phyloP scores from a whole-genome alignment of 2,329 filamentous ascomycete species.

The Cytospora chrysosperma region DNA sequence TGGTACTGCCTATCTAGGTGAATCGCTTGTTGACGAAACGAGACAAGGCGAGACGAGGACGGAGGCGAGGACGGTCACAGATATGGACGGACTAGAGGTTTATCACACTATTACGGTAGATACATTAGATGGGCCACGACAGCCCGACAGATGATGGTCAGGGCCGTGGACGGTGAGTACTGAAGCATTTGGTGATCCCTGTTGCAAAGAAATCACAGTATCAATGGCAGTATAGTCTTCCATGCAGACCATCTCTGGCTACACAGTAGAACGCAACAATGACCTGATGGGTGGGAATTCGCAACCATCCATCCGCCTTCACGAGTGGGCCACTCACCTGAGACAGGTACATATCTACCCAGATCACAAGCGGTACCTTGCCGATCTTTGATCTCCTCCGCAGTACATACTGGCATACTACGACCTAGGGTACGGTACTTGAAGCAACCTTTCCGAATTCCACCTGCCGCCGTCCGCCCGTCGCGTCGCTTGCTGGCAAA shows the following conservation, averaged over 20 bases:
- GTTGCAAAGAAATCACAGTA: not conserved
- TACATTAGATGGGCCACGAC: not conserved
- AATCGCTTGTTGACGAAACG: slow-evolving; percentile 15
- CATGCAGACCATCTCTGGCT: not conserved
- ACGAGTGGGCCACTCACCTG: not conserved
- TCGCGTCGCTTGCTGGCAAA: not conserved
- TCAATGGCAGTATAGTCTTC: not conserved
- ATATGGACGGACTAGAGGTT: not conserved
- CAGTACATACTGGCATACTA: not conserved
- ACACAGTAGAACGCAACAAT: not conserved
- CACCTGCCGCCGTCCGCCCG: not conserved
- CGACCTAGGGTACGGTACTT: too few relatives aligned
- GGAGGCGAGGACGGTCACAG: not conserved
- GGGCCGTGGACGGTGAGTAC: not conserved
- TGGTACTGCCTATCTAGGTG: not conserved
- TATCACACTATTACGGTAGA: too few relatives aligned
- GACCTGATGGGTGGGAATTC: slow-evolving; percentile 6
- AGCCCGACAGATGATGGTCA: not conserved
- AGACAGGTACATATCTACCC: slow-evolving; percentile 5
- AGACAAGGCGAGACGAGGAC: not conserved
- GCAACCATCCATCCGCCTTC: not conserved
- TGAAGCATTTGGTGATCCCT: not conserved
- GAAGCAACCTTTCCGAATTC: not conserved
- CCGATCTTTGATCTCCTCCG: slow-evolving; percentile 1
- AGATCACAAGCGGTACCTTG: slow-evolving; percentile 14